phyloP scores from a whole-genome alignment of 371 early-diverging fungal species.

The Saksenaea vasiformis region DNA sequence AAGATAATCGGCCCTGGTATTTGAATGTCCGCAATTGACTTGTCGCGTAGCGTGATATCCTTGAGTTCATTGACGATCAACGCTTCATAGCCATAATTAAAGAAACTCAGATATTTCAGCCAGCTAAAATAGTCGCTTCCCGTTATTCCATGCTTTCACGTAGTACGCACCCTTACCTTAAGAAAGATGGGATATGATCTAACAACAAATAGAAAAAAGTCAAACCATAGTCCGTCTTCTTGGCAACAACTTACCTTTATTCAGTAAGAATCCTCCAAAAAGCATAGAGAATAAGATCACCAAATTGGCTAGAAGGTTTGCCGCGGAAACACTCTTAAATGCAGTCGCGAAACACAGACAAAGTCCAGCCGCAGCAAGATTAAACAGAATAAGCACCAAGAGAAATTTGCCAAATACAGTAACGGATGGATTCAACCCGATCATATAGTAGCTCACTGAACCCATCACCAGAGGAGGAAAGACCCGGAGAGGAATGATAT shows the following conservation, averaged over 20 bases:
- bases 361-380: constrained; percentile 74
- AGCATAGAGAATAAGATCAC: constrained; percentile 87
- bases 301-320: constrained; percentile 76
- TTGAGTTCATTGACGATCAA: constrained; percentile 74
- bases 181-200: constrained; percentile 46
- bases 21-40: constrained; percentile 52
- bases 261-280: constrained; percentile 87
- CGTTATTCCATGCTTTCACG: neutral
- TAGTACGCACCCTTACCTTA: constrained; percentile 30
- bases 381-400: constrained; percentile 81
- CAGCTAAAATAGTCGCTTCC: constrained; percentile 38
- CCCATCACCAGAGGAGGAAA: constrained; percentile 87
- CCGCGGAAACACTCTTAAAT: constrained; percentile 71
- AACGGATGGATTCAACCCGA: constrained; percentile 65
- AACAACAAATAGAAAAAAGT: constrained; percentile 10
- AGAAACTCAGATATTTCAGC: constrained; percentile 80
- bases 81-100: constrained; percentile 89
- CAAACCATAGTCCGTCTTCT: neutral
- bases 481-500: constrained; percentile 78
- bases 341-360: constrained; percentile 81
- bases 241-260: constrained; percentile 59
- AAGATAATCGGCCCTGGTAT: constrained; percentile 51
- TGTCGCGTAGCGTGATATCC: constrained; percentile 47
- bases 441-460: constrained; percentile 81
- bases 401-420: constrained; percentile 76